Percentiles rank a stretch among this genome's conserved stretches.
phyloP scores from a whole-genome alignment of 1,284 basidiomycete species.

The Cutaneotrichosporon daszewskae region DNA sequence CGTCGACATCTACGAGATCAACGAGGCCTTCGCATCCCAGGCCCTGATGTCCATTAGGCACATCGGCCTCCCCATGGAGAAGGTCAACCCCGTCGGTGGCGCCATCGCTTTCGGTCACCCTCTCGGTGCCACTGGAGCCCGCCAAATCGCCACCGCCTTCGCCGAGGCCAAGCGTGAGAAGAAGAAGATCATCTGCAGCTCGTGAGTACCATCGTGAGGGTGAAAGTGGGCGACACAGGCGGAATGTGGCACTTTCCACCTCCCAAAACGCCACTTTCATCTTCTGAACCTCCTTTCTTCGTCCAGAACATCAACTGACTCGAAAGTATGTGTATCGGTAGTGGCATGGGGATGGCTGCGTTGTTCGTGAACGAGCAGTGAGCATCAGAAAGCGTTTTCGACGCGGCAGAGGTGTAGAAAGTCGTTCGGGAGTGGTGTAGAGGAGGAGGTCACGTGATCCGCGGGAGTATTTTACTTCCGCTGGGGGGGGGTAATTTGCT shows the following conservation, averaged over 20 bases:
- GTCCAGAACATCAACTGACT: no score
- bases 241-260: no score
- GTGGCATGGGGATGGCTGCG: constrained; percentile 65
- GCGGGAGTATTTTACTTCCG: no score
- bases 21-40: constrained; percentile 88
- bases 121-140: constrained; percentile 63
- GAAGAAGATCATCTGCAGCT: constrained; percentile 63
- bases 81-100: constrained; percentile 88
- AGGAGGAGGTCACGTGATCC: no score
- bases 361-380: constrained; percentile 48
- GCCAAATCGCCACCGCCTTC: constrained; percentile 79
- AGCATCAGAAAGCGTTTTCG: background rate
- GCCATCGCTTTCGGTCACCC: constrained; percentile 52
- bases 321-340: constrained; percentile 98
- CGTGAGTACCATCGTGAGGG: no score
- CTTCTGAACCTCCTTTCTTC: no score
- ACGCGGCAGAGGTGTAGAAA: background rate
- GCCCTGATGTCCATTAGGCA: constrained; percentile 73
- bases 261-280: no score
- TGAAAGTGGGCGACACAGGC: no score
- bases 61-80: constrained; percentile 66
- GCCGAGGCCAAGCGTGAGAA: constrained; percentile 67
- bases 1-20: constrained; percentile 84
- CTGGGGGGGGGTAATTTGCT: no score
- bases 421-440: no score